phyloP scores from a whole-genome alignment of 2,329 filamentous ascomycete genomes.

The Fusarium bulbicola region DNA sequence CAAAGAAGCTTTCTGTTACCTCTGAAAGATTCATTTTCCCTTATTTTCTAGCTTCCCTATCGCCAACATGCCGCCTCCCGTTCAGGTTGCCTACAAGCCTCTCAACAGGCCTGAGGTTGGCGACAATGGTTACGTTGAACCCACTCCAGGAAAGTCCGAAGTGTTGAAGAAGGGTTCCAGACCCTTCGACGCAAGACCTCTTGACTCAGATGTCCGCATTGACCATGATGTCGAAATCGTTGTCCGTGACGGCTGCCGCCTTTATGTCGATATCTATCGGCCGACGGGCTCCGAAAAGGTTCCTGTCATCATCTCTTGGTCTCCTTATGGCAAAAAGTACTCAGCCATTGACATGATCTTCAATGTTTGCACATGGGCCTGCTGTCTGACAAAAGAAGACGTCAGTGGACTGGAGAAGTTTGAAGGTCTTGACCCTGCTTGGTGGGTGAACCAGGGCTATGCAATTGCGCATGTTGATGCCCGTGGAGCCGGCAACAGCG shows the following conservation, averaged over 20 bases:
- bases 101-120: slow-evolving; percentile 32
- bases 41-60: too few species aligned
- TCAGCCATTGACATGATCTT: slow-evolving; percentile 32
- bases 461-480: slow-evolving; percentile 18
- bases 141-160: slow-evolving; percentile 28
- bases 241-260: slow-evolving; percentile 33
- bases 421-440: slow-evolving; percentile 22
- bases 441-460: slow-evolving; percentile 22
- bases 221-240: slow-evolving; percentile 37
- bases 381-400: slow-evolving; percentile 23
- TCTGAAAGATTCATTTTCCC: fast-evolving
- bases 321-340: slow-evolving; percentile 36
- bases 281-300: slow-evolving; percentile 4
- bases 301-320: slow-evolving; percentile 33
- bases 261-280: slow-evolving; percentile 26
- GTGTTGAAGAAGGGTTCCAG: slow-evolving; percentile 31
- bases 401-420: slow-evolving; percentile 26
- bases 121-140: slow-evolving; percentile 33
- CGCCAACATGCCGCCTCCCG: slow-evolving; percentile 27
- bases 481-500: slow-evolving; percentile 2
- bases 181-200: slow-evolving; percentile 29
- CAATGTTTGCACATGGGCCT: slow-evolving; percentile 30
- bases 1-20: neutral
- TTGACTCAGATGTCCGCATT: slow-evolving; percentile 35
- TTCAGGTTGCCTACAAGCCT: slow-evolving; percentile 38